phyloP scores from a whole-genome alignment of 805 yeast species.

The Yamadazyma takamatsuzukensis region DNA sequence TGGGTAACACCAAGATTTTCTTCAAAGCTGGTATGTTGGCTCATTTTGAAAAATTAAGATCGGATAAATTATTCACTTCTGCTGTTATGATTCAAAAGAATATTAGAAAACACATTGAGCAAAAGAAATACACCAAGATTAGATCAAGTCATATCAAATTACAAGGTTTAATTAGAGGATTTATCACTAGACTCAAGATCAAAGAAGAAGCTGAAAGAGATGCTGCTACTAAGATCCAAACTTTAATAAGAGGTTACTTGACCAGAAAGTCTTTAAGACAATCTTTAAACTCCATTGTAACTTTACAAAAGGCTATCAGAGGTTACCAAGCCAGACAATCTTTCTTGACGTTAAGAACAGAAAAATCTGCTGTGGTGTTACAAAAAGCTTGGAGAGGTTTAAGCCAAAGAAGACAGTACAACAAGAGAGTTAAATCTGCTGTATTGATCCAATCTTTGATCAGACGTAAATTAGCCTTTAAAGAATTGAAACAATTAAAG shows the following conservation, averaged over 20 bases:
- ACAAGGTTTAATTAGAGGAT: conserved; percentile 68
- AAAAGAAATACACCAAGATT: conserved; percentile 55
- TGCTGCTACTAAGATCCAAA: conserved; percentile 73
- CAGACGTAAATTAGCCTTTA: conserved; percentile 72
- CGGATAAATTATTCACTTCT: conserved; percentile 70
- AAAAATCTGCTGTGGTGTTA: conserved; percentile 62
- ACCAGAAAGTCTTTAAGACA: conserved; percentile 39
- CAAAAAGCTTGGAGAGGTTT: conserved; percentile 75
- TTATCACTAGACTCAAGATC: conserved; percentile 50
- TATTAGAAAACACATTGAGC: conserved; percentile 60
- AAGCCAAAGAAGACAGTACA: conserved; percentile 52
- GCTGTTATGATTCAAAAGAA: conserved; percentile 86
- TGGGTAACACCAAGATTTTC: conserved; percentile 91
- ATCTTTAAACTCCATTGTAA: conserved; percentile 35
- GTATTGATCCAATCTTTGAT: conserved; percentile 72
- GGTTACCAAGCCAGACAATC: conserved; percentile 54
- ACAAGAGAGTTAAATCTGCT: conserved; percentile 49
- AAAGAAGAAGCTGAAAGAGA: conserved; percentile 51
- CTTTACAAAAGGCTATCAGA: conserved; percentile 46
- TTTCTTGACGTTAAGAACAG: conserved; percentile 46
- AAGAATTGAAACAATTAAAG: conserved; percentile 59
- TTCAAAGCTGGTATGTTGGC: conserved; percentile 97
- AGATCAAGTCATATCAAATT: conserved; percentile 50
- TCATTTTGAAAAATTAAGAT: conserved; percentile 77
- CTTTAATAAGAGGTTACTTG: conserved; percentile 52